Base-by-base conservation (phyloP, 2,329 filamentous ascomycete species). In the Aureobasidium sp. region DNA sequence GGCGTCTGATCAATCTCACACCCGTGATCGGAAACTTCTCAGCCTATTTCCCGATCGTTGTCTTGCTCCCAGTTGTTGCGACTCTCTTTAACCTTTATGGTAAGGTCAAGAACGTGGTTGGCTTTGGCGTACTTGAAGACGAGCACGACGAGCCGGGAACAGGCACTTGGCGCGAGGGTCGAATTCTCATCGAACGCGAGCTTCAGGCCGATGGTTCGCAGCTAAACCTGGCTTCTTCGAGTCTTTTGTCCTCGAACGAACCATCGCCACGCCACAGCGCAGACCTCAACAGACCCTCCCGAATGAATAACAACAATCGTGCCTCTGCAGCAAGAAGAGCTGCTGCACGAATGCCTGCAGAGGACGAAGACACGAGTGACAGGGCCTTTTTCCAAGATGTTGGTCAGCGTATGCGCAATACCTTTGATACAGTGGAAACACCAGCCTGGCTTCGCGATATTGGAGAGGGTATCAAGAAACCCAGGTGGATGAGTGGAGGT, bases 41-140 rank as follows among this genome's bases (percentile, higher is more conserved):
- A 66, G 86, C 87, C 64, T 83, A 95, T 63, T 97, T 97, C 74
- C 94, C 94, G 0, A 84, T 92, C 8, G 86, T 97, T 66, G 86
- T 99, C 36, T 79, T 97, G 21, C 71, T 97, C 0, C 94, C 94
- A 0, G 90, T 97, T 2, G 82, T 85, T 29, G 92, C 92, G 3
- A 93, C 90, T 0, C 75, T 93, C 0, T 97, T 97, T 75, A 93
- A 93, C 32, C 78, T 97, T 0, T 99, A 99, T 71, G 88, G 91
- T 44, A 87, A 85, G 65, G 83, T 93, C 30, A 89, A 87, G 73
- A 86, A 86, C 30, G 73, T 88, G 61, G 83, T 93, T 62, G 93
- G 94, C 15, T 90, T 95, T 63, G 90, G 88, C 39, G 84, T 90
- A 41, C 78, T 92, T 1, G 85, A 92, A 47, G 87, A 88, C 15